phyloP scores from a whole-genome alignment of 345 rosid species.

The Mercurialis annua region DNA sequence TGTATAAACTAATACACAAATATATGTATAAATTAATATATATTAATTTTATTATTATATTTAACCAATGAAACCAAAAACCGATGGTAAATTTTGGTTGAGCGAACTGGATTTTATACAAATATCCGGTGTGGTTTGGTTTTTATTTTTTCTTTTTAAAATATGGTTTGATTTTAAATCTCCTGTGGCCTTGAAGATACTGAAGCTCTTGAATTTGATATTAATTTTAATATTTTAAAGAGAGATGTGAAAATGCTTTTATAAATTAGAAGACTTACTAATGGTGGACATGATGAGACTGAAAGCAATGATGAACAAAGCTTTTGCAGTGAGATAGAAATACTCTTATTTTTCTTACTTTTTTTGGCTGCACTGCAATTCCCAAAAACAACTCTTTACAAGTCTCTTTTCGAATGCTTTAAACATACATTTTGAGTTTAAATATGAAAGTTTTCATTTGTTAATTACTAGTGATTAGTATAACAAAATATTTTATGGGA shows the following conservation, averaged over 20 bases:
- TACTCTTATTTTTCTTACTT: not conserved
- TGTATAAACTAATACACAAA: no score
- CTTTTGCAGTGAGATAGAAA: not conserved
- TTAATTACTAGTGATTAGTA: no score
- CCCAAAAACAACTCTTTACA: not conserved
- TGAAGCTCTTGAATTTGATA: not conserved
- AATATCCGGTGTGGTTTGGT: no score
- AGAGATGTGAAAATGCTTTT: not conserved
- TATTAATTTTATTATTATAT: no score
- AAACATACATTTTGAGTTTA: no score
- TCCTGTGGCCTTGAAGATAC: not conserved
- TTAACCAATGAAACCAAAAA: no score
- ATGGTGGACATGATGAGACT: slow-evolving; percentile 17
- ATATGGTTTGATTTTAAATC: no score
- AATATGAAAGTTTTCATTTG: no score
- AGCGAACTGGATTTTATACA: not conserved
- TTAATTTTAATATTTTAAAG: not conserved
- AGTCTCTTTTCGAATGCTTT: not conserved
- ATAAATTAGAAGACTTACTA: not conserved
- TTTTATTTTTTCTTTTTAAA: no score
- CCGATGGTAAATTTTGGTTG: no score
- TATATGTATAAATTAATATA: no score
- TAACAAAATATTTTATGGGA: no score
- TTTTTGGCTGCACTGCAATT: not conserved
- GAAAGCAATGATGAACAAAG: slow-evolving; percentile 6